Percentiles rank a stretch among this genome's conserved stretches.
These are phyloP conservation scores for Beta macrorhiza DNA, from an alignment of 179 eudicot genomes.

Conservation along the genomic window DNA sequence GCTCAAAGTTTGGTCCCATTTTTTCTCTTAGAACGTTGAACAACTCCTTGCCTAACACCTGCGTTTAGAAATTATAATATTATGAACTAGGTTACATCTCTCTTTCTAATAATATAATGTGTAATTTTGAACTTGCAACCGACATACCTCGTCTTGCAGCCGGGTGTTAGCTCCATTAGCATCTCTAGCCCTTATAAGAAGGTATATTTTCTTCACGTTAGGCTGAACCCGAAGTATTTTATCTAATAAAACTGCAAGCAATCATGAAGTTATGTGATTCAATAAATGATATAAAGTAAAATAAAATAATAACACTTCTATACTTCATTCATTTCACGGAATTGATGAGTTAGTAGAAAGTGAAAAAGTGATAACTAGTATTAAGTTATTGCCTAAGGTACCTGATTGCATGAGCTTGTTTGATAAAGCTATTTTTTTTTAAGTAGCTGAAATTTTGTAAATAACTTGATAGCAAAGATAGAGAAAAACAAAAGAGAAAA, in stretches of 20 bases:
- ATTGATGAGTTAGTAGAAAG: too few relatives aligned
- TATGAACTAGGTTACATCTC: too few relatives aligned
- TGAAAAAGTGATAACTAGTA: too few relatives aligned
- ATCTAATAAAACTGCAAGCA: constrained; percentile 50
- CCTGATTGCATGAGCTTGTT: too few relatives aligned
- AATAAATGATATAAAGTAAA: background rate
- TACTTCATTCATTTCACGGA: too few relatives aligned
- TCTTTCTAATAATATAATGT: too few relatives aligned
- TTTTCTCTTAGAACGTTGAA: constrained; percentile 51
- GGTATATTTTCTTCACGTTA: constrained; percentile 58
- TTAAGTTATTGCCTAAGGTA: too few relatives aligned
- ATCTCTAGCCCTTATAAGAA: constrained; percentile 57
- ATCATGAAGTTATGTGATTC: background rate
- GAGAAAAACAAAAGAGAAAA: too few relatives aligned
- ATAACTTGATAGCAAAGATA: too few relatives aligned
- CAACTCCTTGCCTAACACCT: constrained; percentile 58
- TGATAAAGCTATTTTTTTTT: too few relatives aligned
- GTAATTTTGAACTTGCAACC: too few relatives aligned
- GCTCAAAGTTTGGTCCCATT: constrained; percentile 32
- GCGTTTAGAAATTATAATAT: background rate
- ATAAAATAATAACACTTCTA: background rate
- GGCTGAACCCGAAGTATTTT: constrained; percentile 66
- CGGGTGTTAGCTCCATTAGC: constrained; percentile 43
- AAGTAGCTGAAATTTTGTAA: too few relatives aligned
- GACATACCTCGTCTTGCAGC: constrained; percentile 50